Evolutionary conservation across 78 protist species (phyloP).

Genomic region (Dictyostelium firmibasis): DNA sequence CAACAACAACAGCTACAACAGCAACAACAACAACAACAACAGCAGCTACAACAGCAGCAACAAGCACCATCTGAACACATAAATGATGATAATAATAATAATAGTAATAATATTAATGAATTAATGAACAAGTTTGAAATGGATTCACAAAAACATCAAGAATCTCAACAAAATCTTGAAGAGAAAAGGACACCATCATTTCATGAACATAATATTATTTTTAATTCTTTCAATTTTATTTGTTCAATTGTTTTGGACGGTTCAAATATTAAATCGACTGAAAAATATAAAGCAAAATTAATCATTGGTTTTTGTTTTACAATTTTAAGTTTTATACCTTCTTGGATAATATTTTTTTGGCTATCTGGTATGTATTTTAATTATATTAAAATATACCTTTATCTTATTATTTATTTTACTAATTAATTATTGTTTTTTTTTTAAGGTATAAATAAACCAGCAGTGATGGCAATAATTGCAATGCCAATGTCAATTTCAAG

Average conservation of each 20-base stretch:
- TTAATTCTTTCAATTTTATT: constrained; percentile 1
- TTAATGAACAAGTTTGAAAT: neutral
- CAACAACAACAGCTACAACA: neutral
- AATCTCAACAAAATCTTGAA: neutral
- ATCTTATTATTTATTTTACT: too few relatives aligned
- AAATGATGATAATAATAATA: neutral
- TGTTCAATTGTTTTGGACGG: constrained; percentile 16
- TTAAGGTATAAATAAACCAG: constrained; percentile 48
- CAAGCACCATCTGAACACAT: neutral
- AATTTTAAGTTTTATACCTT: constrained; percentile 52
- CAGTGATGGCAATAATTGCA: constrained; percentile 66
- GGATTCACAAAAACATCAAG: neutral
- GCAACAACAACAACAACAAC: neutral
- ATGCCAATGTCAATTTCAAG: constrained; percentile 59
- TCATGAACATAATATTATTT: neutral
- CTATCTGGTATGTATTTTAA: constrained; percentile 8
- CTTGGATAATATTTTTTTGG: constrained; percentile 74
- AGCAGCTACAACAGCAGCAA: neutral
- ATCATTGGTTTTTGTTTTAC: constrained; percentile 72
- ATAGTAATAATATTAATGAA: neutral
- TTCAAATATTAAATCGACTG: constrained; percentile 30
- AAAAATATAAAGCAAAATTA: constrained; percentile 54
- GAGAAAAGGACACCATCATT: constrained; percentile 1
- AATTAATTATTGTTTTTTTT: neutral
- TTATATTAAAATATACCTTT: neutral